Percentiles rank a stretch among this genome's conserved stretches.
Conservation (phyloP, 768 basidiomycete genomes). For the Pulveroboletus sp. region DNA sequence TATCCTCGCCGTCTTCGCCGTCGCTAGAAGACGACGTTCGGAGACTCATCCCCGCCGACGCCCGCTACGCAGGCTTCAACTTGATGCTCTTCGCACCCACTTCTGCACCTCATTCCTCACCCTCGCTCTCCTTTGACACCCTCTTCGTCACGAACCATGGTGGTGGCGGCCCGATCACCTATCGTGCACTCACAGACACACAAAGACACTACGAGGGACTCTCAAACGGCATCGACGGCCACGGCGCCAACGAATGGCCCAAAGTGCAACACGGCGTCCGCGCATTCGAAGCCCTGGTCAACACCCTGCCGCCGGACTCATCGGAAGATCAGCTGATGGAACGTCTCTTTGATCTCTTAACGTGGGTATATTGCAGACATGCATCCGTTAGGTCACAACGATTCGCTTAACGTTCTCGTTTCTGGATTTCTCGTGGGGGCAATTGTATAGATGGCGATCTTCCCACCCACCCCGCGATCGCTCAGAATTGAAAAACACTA, state of each 20-base stretch:
- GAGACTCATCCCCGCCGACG: slow-evolving; percentile 42
- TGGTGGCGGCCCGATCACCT: slow-evolving; percentile 53
- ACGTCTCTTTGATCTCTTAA: slow-evolving; percentile 59
- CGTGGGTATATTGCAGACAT: slow-evolving; percentile 46
- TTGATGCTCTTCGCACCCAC: slow-evolving; percentile 57
- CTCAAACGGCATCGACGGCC: slow-evolving; percentile 73
- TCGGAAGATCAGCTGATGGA: slow-evolving; percentile 53
- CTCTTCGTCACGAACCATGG: slow-evolving; percentile 67
- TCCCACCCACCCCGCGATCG: slow-evolving; percentile 43
- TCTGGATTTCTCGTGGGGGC: neutral
- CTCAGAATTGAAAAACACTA: slow-evolving; percentile 54
- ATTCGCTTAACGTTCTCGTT: slow-evolving; percentile 4
- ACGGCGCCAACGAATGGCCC: slow-evolving; percentile 60
- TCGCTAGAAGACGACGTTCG: slow-evolving; percentile 48
- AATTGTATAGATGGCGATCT: slow-evolving; percentile 22
- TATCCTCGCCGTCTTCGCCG: slow-evolving; percentile 46
- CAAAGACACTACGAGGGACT: slow-evolving; percentile 55
- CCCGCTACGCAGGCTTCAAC: slow-evolving; percentile 76
- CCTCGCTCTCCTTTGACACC: slow-evolving; percentile 44
- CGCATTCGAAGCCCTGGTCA: slow-evolving; percentile 43
- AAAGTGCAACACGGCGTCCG: slow-evolving; percentile 61
- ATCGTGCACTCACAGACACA: slow-evolving; percentile 45
- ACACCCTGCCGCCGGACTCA: slow-evolving; percentile 30
- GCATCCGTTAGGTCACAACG: neutral
- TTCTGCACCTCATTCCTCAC: neutral